Conservation (phyloP, 495 filamentous ascomycete species). For the Arthonia radiata region DNA sequence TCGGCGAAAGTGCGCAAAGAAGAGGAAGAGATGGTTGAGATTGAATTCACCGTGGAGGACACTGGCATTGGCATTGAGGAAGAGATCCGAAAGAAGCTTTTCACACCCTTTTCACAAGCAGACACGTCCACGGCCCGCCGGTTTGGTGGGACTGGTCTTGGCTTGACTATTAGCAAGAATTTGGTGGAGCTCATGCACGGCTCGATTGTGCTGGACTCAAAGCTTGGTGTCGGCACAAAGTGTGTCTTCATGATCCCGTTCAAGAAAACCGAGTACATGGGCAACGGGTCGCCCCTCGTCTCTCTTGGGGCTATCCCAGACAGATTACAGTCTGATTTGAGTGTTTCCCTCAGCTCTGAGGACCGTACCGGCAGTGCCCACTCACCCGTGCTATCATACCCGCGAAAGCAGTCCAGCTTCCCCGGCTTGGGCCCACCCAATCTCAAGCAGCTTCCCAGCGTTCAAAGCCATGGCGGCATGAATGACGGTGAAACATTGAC, state of each 20-base stretch:
- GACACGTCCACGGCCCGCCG: constrained; percentile 50
- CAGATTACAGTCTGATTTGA: constrained; percentile 34
- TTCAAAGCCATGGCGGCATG: constrained; percentile 12
- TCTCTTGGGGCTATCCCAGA: constrained; percentile 30
- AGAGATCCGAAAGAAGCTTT: constrained; percentile 42
- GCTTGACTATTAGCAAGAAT: constrained; percentile 58
- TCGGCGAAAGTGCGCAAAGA: constrained; percentile 10
- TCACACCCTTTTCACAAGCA: constrained; percentile 70
- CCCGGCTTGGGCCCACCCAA: constrained; percentile 7
- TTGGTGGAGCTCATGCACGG: constrained; percentile 68
- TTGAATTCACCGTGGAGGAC: constrained; percentile 43
- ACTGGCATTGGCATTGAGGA: constrained; percentile 71
- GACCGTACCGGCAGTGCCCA: constrained; percentile 17
- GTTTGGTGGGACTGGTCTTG: constrained; percentile 64
- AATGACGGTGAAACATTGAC: background rate
- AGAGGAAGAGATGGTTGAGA: constrained; percentile 17
- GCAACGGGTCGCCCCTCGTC: constrained; percentile 17
- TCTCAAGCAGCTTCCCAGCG: constrained; percentile 9
- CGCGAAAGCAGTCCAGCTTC: constrained; percentile 4
- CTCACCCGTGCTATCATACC: constrained; percentile 5
- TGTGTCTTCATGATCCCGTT: constrained; percentile 46
- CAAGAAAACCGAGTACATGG: constrained; percentile 22
- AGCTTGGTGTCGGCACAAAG: constrained; percentile 31
- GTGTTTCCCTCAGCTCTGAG: constrained; percentile 30
- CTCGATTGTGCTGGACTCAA: constrained; percentile 36